These are phyloP conservation scores for Ogataea methanolica DNA, from an alignment of 805 yeast genomes.

Conservation along the genomic window DNA sequence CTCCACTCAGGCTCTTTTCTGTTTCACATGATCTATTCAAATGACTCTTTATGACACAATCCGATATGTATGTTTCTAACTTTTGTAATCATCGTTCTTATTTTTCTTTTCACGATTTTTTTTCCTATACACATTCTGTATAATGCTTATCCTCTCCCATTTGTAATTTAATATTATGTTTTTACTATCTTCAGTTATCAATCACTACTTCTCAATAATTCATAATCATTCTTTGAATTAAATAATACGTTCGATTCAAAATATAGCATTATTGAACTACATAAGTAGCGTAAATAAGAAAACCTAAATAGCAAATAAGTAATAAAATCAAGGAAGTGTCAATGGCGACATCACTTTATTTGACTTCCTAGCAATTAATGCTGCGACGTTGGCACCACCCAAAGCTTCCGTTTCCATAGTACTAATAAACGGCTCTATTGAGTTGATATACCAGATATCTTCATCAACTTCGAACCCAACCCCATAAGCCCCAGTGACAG, in stretches of 20 bases:
- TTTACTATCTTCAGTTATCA: not conserved
- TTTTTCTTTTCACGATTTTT: not conserved
- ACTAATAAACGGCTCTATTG: slow-evolving; percentile 42
- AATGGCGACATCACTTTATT: slow-evolving; percentile 26
- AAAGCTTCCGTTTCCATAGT: slow-evolving; percentile 50
- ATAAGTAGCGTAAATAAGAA: no score
- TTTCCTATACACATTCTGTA: not conserved
- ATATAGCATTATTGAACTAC: not conserved
- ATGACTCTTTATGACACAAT: no score
- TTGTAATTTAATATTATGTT: not conserved
- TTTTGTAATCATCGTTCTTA: not conserved
- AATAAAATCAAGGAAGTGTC: slow-evolving; percentile 10
- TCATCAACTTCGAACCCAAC: slow-evolving; percentile 11
- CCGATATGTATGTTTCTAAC: not conserved
- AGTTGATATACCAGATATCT: slow-evolving; percentile 39
- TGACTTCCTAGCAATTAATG: slow-evolving; percentile 29
- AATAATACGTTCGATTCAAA: no score
- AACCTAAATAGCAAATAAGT: no score
- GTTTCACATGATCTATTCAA: no score
- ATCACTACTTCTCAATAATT: not conserved
- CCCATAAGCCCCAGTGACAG: slow-evolving; percentile 18
- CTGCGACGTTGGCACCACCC: slow-evolving; percentile 47
- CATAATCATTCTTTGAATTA: no score
- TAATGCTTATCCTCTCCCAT: not conserved
- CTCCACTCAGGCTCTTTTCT: no score